Percentiles rank a stretch among this genome's conserved stretches.
Conservation (phyloP, 768 basidiomycete genomes). For the Mycena venus region DNA sequence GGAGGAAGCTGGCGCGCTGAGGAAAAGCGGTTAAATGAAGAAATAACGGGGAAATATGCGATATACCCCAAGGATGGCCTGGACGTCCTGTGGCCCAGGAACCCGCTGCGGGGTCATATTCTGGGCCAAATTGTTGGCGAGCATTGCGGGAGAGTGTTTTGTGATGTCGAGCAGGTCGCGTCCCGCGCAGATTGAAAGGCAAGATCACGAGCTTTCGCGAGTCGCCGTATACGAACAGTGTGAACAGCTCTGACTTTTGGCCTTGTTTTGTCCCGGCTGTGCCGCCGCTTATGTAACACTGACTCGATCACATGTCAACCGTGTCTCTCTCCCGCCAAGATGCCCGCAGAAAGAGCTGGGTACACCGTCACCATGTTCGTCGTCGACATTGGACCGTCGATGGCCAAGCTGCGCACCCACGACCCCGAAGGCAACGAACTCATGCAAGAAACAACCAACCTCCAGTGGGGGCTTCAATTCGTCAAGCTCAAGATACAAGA, state of each 20-base stretch:
- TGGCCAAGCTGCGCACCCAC: slow-evolving; percentile 76
- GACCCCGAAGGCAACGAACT: slow-evolving; percentile 65
- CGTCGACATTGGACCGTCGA: slow-evolving; percentile 89
- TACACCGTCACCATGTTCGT: slow-evolving; percentile 92
- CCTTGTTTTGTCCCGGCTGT: slow-evolving; percentile 27
- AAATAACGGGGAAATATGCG: slow-evolving; percentile 17
- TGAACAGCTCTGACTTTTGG: slow-evolving; percentile 25
- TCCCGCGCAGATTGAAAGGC: slow-evolving; percentile 28
- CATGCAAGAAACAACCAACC: slow-evolving; percentile 75
- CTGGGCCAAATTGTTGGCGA: slow-evolving; percentile 52
- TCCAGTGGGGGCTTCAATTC: slow-evolving; percentile 88
- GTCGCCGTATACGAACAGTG: slow-evolving; percentile 26
- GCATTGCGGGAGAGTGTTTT: slow-evolving; percentile 39
- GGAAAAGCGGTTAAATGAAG: slow-evolving; percentile 23
- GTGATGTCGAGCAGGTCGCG: slow-evolving; percentile 23
- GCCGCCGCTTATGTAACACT: neutral
- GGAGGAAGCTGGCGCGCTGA: slow-evolving; percentile 64
- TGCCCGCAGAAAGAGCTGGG: slow-evolving; percentile 89
- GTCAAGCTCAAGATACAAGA: slow-evolving; percentile 93
- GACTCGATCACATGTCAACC: slow-evolving; percentile 45
- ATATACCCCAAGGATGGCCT: slow-evolving; percentile 60
- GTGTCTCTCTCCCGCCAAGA: slow-evolving; percentile 47
- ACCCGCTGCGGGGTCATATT: slow-evolving; percentile 50
- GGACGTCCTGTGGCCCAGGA: slow-evolving; percentile 50
- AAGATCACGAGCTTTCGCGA: slow-evolving; percentile 35